These are phyloP conservation scores for Nicotiana benthamiana DNA, from an alignment of 257 asterid genomes.

Conservation along the genomic window DNA sequence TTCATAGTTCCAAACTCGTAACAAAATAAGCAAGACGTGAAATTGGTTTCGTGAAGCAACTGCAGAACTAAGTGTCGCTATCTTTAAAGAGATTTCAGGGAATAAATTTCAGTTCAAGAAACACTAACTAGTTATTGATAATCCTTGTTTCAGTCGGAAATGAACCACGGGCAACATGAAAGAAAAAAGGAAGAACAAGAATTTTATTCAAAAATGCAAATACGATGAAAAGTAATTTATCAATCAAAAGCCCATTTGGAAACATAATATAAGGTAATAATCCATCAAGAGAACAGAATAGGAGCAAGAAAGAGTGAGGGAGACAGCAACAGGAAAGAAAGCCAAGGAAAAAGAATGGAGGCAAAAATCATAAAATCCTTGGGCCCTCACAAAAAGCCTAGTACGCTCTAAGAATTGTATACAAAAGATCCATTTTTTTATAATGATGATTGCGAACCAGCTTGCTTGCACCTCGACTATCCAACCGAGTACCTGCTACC, in stretches of 20 bases:
- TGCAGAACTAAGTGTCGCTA: not conserved
- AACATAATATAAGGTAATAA: not conserved
- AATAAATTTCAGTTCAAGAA: not conserved
- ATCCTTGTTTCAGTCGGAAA: not conserved
- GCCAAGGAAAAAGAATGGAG: not conserved
- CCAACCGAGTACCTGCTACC: not conserved
- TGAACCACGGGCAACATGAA: not conserved
- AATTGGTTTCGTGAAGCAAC: not conserved
- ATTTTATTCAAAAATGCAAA: not conserved
- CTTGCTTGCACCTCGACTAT: not conserved
- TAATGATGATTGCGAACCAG: too few species aligned
- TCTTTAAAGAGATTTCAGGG: not conserved
- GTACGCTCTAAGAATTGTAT: not conserved
- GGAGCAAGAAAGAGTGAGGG: not conserved
- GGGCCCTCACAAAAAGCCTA: not conserved
- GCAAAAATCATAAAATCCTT: not conserved
- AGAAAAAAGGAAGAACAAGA: not conserved
- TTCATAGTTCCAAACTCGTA: not conserved
- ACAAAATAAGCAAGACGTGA: not conserved
- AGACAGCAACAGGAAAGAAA: not conserved
- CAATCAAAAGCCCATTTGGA: not conserved
- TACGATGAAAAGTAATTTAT: not conserved
- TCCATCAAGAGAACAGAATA: not conserved
- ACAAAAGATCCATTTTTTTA: too few species aligned
- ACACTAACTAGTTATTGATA: not conserved